Percentiles rank a stretch among this genome's conserved stretches.
Conservation (phyloP, 2,329 filamentous ascomycete genomes). For the Alternaria longipes region DNA sequence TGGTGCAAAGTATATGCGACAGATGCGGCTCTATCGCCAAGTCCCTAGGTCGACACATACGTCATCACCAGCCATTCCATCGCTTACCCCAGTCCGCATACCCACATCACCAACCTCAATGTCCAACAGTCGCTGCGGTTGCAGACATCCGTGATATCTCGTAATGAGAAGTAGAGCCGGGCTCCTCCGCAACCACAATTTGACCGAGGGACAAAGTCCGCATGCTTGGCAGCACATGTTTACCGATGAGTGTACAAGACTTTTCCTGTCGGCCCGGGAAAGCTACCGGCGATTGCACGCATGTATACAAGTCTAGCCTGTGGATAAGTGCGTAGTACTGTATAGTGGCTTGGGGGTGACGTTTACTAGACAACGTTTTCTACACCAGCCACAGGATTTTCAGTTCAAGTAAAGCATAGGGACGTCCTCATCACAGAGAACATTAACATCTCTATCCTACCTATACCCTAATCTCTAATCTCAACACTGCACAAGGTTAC, state of each 20-base stretch:
- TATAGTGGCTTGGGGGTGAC: conserved; percentile 10
- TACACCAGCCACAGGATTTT: conserved; percentile 1
- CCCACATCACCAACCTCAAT: conserved; percentile 7
- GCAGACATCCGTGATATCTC: not conserved
- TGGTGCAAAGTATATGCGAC: not conserved
- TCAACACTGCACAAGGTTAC: not conserved
- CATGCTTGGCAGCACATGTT: conserved; percentile 9
- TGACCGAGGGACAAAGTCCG: conserved; percentile 10
- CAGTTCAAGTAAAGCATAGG: not conserved
- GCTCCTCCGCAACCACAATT: conserved; percentile 19
- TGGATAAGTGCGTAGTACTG: not conserved
- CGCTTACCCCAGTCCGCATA: conserved; percentile 15
- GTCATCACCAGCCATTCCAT: conserved; percentile 23
- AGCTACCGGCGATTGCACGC: conserved; percentile 19
- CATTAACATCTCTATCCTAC: not conserved
- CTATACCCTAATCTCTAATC: not conserved
- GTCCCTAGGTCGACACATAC: conserved; percentile 13
- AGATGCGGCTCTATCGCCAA: conserved; percentile 19
- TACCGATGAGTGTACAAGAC: not conserved
- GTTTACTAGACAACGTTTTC: not conserved
- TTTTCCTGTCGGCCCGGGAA: conserved; percentile 14
- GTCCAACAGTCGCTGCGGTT: not conserved
- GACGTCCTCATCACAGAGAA: not conserved
- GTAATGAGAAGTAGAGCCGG: conserved; percentile 12
- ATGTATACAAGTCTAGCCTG: conserved; percentile 4